Evolutionary conservation across 345 rosid genomes (phyloP), one percentile per base, ranked within the genome.

Genomic region (Aethionema arabicum): DNA sequence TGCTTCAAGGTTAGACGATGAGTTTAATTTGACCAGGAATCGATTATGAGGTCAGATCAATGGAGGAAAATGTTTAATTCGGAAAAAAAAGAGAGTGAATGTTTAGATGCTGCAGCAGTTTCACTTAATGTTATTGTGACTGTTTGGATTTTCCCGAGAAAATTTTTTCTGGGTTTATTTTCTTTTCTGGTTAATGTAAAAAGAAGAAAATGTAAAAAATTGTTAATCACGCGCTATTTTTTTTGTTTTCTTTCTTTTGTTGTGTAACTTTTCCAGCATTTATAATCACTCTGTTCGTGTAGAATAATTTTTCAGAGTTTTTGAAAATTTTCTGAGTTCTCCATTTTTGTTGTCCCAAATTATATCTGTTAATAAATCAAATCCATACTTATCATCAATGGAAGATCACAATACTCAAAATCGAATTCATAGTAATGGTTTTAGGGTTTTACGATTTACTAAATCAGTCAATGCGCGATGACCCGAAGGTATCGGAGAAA

Each of bases 1-100:
- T 8, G 65, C 68, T 35, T 63, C 70, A 21, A 68, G 70, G 49
- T 74, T 69, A 35, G 76, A 76, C 2, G 82, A 69, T 39, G 74
- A 65, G 12, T 38, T 63, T 11, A 66, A 63, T 12, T 64, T 51
- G 41, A 38, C 75, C 0, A 38, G 54, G 13, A 68, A 74, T 66
- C 75, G 80, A 33, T 79, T 63, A 77, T 30, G 37, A 57, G 40
- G 27, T 52, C 16, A 12, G 36, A 59, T 21, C 14, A 4, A 27
- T 37, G 50, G 29, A 21, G 27, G 27, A 21, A 48, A 48, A 48
- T 31, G 14, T 32, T 39, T 30, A 0, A 7, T 4, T 15, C 7
- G 3, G 12, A 13, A 12, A 35, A 52, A 2, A 40, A 21, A 36
- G 13, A 41, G 38, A 14, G 16, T 56, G 58, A 64, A 56, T 13